Base-by-base conservation (phyloP, 352 stramenopile species). In the Phytophthora foliorum region DNA sequence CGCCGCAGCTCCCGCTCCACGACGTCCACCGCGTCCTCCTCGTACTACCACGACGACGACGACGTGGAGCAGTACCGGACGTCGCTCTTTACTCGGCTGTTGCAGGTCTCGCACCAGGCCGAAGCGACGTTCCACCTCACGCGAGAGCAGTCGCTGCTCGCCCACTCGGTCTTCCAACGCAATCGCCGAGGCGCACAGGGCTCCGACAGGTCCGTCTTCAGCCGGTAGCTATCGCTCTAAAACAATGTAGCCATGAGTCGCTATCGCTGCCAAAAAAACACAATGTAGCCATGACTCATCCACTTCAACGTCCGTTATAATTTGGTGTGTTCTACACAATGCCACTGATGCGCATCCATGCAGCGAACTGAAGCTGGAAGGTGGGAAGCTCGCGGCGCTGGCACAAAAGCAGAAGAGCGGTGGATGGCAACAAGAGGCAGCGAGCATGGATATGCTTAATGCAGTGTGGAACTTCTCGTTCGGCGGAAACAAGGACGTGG, bases 101-200 rank as follows among this genome's bases (percentile, higher is more conserved):
- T 84, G 50, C 63, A 83, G 42, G 78, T 75, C 1, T 75, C 68
- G 10, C 63, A 69, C 42, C 71, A 79, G 38, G 77, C 74, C 4
- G 80, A 89, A 29, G 69, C 61, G n/a, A 89, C 81, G 11, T 75
- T 80, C 38, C 52, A 73, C 36, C 49, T 85, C 57, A 75, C 80
- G 7, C 62, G 38, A 61, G 75, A 82, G 38, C 77, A 89, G 42
- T 74, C 75, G 5, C 54, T 63, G 36, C 48, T 77, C 11, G 80
- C 75, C 2, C 36, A 78, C 36, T 67, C 64, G 11, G 46, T 81
- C 22, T 77, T 75, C n/a, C 61, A 69, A 14, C 60, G 67, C 24
- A 77, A 67, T 22, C 68, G 68, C 21, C 41, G 57, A 48, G 27
- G 22, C 27, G 48, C 41, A n/a, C 63, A 60, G 6, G 29, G 48